Evolutionary conservation across 2,329 filamentous ascomycete genomes (phyloP).

Genomic region (Beauveria australis): DNA sequence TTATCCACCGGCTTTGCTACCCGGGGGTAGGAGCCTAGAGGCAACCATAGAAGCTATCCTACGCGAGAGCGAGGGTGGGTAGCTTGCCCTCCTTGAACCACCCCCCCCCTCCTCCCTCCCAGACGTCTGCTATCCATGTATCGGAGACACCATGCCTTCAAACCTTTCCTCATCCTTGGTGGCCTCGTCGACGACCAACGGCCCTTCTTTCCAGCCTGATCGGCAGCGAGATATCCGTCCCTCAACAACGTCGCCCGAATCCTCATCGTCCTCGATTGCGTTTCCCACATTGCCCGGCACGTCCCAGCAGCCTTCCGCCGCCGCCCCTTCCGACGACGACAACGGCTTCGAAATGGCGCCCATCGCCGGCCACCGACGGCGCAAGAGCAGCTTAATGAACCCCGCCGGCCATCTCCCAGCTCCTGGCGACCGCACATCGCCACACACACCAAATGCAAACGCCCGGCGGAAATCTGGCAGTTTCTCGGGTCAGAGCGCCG

Average conservation of each 20-base stretch:
- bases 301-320: not conserved
- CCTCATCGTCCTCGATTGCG: conserved; percentile 4
- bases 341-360: conserved; percentile 48
- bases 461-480: conserved; percentile 13
- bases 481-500: conserved; percentile 18
- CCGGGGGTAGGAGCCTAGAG: not conserved
- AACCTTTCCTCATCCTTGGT: not conserved
- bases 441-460: conserved; percentile 4
- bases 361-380: conserved; percentile 45
- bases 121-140: not conserved
- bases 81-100: not conserved
- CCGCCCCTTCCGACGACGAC: not conserved
- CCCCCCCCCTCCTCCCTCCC: not conserved
- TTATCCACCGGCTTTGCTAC: not conserved
- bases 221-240: not conserved
- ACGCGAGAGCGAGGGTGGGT: not conserved
- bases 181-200: not conserved
- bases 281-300: conserved; percentile 6
- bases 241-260: not conserved
- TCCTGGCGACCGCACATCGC: conserved; percentile 21
- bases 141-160: not conserved
- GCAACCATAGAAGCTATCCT: not conserved
- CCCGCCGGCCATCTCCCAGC: conserved; percentile 22
- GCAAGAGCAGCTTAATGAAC: conserved; percentile 46
- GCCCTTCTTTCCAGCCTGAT: not conserved